phyloP scores from a whole-genome alignment of 805 yeast species.

The Lipomyces starkeyi region DNA sequence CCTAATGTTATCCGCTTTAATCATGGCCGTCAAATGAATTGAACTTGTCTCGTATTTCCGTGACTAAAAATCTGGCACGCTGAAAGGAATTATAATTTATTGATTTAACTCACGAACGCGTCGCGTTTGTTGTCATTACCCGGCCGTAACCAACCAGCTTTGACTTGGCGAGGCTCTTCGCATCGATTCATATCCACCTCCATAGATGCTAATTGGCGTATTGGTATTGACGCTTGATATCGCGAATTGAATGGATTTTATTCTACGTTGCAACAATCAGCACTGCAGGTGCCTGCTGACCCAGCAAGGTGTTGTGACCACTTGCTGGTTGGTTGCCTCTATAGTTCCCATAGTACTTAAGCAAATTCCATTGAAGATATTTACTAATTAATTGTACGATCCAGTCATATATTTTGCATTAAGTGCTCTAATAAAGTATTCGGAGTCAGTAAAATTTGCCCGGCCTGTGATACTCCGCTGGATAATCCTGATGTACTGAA shows the following conservation, averaged over 20 bases:
- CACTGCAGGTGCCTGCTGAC: conserved; percentile 20
- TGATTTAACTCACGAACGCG: neutral
- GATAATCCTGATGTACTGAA: conserved; percentile 23
- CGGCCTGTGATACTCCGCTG: conserved; percentile 24
- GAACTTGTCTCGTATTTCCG: neutral
- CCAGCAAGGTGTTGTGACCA: conserved; percentile 28
- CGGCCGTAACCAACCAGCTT: neutral
- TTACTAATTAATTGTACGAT: neutral
- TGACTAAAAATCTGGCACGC: neutral
- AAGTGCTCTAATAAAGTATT: conserved; percentile 21
- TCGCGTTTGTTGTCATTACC: neutral
- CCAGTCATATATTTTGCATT: conserved; percentile 27
- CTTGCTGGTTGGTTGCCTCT: conserved; percentile 22
- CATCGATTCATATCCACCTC: neutral
- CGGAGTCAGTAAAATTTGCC: conserved; percentile 14
- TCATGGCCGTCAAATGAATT: neutral
- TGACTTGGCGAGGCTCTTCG: neutral
- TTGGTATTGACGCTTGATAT: neutral
- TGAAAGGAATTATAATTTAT: neutral
- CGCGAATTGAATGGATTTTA: conserved; percentile 6
- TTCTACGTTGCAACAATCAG: conserved; percentile 25
- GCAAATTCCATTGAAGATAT: neutral
- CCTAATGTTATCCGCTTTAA: neutral
- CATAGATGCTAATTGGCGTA: neutral
- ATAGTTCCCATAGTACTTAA: neutral